A percentile compares a stretch with the other conserved stretches of the same genome.
Conservation (phyloP, 495 filamentous ascomycete species). For the Penicillium fimorum region DNA sequence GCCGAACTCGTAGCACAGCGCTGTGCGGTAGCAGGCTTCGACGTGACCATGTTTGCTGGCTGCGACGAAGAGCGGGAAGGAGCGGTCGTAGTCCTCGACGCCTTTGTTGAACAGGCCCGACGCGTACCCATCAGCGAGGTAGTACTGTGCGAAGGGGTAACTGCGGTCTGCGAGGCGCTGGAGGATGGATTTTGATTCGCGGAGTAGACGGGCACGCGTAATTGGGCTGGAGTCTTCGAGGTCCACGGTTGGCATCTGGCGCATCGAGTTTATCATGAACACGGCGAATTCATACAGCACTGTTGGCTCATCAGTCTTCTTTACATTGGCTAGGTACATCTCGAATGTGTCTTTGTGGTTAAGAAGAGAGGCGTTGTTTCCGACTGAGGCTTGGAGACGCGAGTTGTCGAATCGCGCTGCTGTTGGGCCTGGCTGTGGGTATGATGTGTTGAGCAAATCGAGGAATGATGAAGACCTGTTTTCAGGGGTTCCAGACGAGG, state of each 20-base stretch:
- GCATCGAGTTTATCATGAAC: constrained; percentile 84
- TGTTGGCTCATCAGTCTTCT: constrained; percentile 86
- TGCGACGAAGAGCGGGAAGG: constrained; percentile 86
- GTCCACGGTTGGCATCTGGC: constrained; percentile 53
- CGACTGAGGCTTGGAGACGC: constrained; percentile 71
- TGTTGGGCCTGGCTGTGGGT: constrained; percentile 79
- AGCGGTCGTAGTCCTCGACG: constrained; percentile 82
- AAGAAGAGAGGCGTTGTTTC: constrained; percentile 82
- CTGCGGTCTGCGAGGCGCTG: constrained; percentile 80
- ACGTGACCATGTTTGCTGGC: constrained; percentile 97
- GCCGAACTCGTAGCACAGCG: constrained; percentile 95
- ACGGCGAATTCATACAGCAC: constrained; percentile 94
- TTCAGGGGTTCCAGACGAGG: constrained; percentile 69
- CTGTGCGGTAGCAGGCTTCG: constrained; percentile 91
- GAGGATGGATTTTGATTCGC: constrained; percentile 87
- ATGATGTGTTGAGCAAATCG: constrained; percentile 83
- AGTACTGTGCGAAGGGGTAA: constrained; percentile 97
- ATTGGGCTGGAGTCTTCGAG: constrained; percentile 46
- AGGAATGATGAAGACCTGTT: constrained; percentile 76
- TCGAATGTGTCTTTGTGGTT: constrained; percentile 90
- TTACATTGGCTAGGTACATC: constrained; percentile 95
- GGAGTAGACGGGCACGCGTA: constrained; percentile 63
- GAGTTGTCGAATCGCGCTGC: constrained; percentile 73
- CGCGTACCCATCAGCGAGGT: constrained; percentile 88
- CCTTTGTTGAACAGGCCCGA: constrained; percentile 94